Evolutionary conservation across 495 filamentous ascomycete species (phyloP), one percentile per base, ranked within the genome.

Genomic region (Copromyces sp.): DNA sequence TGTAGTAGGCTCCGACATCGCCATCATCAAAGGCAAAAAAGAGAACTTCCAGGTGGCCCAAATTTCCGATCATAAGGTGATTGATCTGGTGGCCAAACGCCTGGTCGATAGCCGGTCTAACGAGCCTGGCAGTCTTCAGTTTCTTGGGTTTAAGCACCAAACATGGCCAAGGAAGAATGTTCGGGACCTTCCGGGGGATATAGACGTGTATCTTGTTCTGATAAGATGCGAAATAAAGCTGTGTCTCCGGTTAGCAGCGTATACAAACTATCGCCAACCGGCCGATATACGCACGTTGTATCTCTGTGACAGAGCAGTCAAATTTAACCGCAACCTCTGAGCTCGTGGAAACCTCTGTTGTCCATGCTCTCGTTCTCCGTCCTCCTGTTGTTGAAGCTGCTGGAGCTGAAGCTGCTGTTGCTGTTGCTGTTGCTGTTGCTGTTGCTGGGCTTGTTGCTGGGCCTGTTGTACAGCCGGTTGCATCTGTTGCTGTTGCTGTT

Each of bases 1-100:
- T 91, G 74, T 92, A 89, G 79, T 94, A 97, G 5, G 89, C 94
- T 42, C 91, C 86, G 11, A 96, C 90, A 80, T 99, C 95, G 6
- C 95, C 95, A 74, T 97, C 94, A 76, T 98, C 95, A 71, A 90
- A 94, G 12, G 85, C 89, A 59, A 91, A 83, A 3, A 95, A 80
- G 24, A 98, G 73, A 14, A 97, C 88, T 80, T 99, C 95, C 65
- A 94, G 87, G 39, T 88, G 81, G 3, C 95, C 95, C 3, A 99
- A 82, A 68, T 92, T 88, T 47, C 94, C 92, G 24, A 97, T 85
- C 41, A 93, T 85, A 3, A 99, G 81, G 71, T 90, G 87, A 76
- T 96, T 98, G 71, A 97, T 88, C 24, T 87, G 86, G 80, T 98
- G 94, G 0, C 90, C 89, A 17, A 84, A 80, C 0, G 53, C 41